Evolutionary conservation across 345 rosid species (phyloP), one percentile per base, ranked within the genome.

Genomic region (Bruguiera sexangula): DNA sequence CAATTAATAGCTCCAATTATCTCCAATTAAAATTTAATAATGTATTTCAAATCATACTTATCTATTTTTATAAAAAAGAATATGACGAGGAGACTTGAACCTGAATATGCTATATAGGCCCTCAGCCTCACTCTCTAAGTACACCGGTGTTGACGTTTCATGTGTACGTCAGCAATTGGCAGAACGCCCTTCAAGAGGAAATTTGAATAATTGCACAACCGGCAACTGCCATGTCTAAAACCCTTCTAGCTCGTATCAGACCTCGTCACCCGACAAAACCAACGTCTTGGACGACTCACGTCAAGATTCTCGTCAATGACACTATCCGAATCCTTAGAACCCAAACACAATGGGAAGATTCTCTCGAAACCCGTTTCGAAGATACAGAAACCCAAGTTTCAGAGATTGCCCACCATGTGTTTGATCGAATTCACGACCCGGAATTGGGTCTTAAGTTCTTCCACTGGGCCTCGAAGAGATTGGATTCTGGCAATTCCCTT

Each of bases 231-330:
- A 90, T 90, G 98, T 90, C 98, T 72, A 93, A 84, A 78, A 72
- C 80, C 69, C 82, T 93, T 62, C 85, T 90, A 69, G 85, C 98
- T 72, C 85, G 82, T 60, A 85, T 93, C 69, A 87, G 82, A 77
- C 96, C 93, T 53, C 75, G 71, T n/a, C 75, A 69, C 60, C 73
- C 34, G 69, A 71, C 77, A 59, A 70, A 52, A 73, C 60, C 31
- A 55, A 56, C 59, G 31, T 39, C 79, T 3, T 60, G 61, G 3
- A 66, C 89, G 26, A 80, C 84, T 55, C 76, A 56, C 55, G 50
- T 85, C 73, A 85, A 70, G 55, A 60, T 61, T 36, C 84, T 85
- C 58, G 79, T 90, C 24, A 66, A 66, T 66, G 85, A 90, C 60
- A 78, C 77, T 63, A 65, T 90, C 37, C 48, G 76, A 27, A 85